These are phyloP conservation scores for Exophiala sp. DNA, from an alignment of 2,329 filamentous ascomycete genomes.

Conservation along the genomic window DNA sequence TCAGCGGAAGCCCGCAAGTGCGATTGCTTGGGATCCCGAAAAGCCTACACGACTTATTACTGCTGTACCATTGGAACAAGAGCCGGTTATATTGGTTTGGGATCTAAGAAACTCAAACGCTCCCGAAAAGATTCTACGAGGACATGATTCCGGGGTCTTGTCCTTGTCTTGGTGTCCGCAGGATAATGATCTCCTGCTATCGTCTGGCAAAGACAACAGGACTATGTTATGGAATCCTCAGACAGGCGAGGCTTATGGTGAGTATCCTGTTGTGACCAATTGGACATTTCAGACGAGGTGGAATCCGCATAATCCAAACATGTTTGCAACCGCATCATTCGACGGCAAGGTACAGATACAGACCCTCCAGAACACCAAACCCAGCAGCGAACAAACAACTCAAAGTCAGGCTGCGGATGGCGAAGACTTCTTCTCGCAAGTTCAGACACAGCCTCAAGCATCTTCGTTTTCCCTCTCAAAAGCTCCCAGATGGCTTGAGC, in stretches of 20 bases:
- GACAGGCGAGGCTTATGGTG: constrained; percentile 80
- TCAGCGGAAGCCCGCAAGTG: constrained; percentile 87
- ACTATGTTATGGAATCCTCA: constrained; percentile 96
- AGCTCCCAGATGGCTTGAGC: constrained; percentile 85
- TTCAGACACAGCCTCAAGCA: constrained; percentile 84
- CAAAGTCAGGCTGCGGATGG: constrained; percentile 72
- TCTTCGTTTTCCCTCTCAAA: constrained; percentile 82
- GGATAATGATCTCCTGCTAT: constrained; percentile 83
- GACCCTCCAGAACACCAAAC: constrained; percentile 89
- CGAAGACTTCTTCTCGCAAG: constrained; percentile 94
- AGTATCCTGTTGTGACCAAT: constrained; percentile 97
- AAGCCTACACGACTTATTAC: constrained; percentile 86
- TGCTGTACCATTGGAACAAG: constrained; percentile 82
- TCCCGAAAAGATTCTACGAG: constrained; percentile 77
- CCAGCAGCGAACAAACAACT: constrained; percentile 63
- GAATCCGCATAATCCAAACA: constrained; percentile 86
- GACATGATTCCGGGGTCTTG: constrained; percentile 90
- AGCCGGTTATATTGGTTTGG: constrained; percentile 87
- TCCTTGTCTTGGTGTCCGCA: constrained; percentile 95
- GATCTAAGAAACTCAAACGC: constrained; percentile 94
- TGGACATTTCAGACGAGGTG: constrained; percentile 97
- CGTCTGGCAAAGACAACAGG: constrained; percentile 93
- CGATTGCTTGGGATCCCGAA: constrained; percentile 95
- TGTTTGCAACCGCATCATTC: constrained; percentile 93
- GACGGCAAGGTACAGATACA: constrained; percentile 95